phyloP scores from a whole-genome alignment of 2,329 filamentous ascomycete species.

The Xylariaceae sp. region DNA sequence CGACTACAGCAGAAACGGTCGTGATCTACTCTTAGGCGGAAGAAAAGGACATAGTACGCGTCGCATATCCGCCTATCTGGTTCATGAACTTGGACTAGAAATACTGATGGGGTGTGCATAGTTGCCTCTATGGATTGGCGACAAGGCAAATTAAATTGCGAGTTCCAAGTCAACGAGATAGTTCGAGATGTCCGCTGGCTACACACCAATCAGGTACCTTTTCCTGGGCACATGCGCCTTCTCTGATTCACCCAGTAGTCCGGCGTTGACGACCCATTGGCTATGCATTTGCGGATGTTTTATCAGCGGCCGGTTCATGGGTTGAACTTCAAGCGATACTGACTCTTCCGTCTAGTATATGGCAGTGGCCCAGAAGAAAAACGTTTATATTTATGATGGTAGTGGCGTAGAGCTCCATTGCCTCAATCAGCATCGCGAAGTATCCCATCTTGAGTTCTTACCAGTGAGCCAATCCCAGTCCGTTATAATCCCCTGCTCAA shows the following conservation, averaged over 20 bases:
- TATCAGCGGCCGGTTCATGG: neutral
- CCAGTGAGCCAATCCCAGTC: constrained; percentile 11
- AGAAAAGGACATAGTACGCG: constrained; percentile 70
- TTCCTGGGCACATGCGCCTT: neutral
- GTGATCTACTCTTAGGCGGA: constrained; percentile 78
- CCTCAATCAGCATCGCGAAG: constrained; percentile 83
- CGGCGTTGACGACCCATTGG: neutral
- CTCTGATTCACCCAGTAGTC: neutral
- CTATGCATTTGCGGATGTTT: neutral
- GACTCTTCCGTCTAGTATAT: constrained; percentile 18
- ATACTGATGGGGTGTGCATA: constrained; percentile 10
- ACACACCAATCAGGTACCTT: constrained; percentile 60
- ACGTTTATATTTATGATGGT: constrained; percentile 93
- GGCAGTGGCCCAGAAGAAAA: constrained; percentile 75
- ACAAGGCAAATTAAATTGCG: constrained; percentile 83
- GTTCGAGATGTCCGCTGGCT: constrained; percentile 86
- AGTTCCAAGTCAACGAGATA: constrained; percentile 86
- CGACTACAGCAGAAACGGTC: constrained; percentile 87
- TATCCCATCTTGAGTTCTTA: constrained; percentile 77
- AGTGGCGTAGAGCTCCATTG: constrained; percentile 82
- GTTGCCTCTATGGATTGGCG: constrained; percentile 96
- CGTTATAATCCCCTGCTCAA: neutral
- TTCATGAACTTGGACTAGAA: neutral
- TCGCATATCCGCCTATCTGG: neutral
- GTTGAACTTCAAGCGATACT: neutral